A percentile compares a stretch with the other conserved stretches of the same genome.
Evolutionary conservation across 805 yeast genomes (phyloP).

Genomic region (Yamadazyma ubonensis): DNA sequence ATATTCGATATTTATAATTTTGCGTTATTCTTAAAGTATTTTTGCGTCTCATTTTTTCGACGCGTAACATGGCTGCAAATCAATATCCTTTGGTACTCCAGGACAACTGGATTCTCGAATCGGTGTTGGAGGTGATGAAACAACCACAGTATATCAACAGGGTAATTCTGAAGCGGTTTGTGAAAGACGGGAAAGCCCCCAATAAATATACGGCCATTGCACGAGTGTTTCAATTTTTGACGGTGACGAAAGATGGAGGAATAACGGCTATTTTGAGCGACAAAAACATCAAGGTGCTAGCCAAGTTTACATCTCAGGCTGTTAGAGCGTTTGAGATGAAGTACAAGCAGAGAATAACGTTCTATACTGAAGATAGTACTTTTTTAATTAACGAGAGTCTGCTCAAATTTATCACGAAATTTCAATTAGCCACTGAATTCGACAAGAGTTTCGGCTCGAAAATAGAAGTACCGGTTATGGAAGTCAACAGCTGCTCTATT

Average conservation of each 20-base stretch:
- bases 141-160: conserved; percentile 12
- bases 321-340: conserved; percentile 29
- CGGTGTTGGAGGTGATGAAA: conserved; percentile 12
- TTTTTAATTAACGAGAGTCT: conserved; percentile 29
- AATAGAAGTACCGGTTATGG: conserved; percentile 20
- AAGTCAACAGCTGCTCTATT: conserved; percentile 28
- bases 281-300: conserved; percentile 29
- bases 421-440: conserved; percentile 14
- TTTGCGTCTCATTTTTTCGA: too few relatives aligned
- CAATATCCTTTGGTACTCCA: conserved; percentile 23
- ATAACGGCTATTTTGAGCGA: conserved; percentile 34
- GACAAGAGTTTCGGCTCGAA: conserved; percentile 9
- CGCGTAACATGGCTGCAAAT: conserved; percentile 10
- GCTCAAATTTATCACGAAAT: conserved; percentile 22
- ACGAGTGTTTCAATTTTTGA: conserved; percentile 26
- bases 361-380: conserved; percentile 24
- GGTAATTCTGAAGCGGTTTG: conserved; percentile 19
- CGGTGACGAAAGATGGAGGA: conserved; percentile 22
- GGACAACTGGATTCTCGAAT: conserved; percentile 23
- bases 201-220: conserved; percentile 23
- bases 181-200: conserved; percentile 10
- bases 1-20: not conserved
- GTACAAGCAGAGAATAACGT: conserved; percentile 35
- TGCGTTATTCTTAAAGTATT: too few relatives aligned
- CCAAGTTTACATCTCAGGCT: conserved; percentile 27